Percentiles rank a stretch among this genome's conserved stretches.
Conservation (phyloP, 805 yeast genomes). For the Saturnispora serradocipensis region DNA sequence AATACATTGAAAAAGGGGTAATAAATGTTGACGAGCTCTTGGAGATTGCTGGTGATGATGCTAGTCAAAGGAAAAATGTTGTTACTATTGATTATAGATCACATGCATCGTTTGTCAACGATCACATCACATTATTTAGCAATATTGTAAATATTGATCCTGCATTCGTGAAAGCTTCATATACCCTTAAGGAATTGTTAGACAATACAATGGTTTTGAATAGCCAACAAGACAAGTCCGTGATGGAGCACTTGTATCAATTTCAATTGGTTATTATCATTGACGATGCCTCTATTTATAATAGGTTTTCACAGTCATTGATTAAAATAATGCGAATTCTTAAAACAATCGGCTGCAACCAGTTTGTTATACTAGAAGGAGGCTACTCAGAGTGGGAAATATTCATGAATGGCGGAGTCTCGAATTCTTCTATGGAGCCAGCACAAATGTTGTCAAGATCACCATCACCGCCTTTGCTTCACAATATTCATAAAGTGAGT, state of each 20-base stretch:
- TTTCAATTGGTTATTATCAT: constrained; percentile 62
- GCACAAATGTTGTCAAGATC: constrained; percentile 7
- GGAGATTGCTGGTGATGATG: constrained; percentile 23
- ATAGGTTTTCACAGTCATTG: constrained; percentile 14
- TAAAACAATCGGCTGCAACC: constrained; percentile 28
- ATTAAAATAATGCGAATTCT: constrained; percentile 31
- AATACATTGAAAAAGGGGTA: neutral
- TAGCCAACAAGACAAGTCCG: constrained; percentile 43
- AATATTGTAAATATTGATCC: constrained; percentile 75
- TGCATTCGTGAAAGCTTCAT: constrained; percentile 37
- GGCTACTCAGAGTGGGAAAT: constrained; percentile 59
- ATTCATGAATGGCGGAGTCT: constrained; percentile 9
- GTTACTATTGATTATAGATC: constrained; percentile 70
- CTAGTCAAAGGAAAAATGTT: constrained; percentile 20
- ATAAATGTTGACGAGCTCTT: constrained; percentile 10
- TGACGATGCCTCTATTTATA: constrained; percentile 34
- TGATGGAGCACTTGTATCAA: constrained; percentile 43
- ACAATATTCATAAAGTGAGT: neutral
- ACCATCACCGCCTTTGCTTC: neutral
- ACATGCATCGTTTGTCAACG: constrained; percentile 45
- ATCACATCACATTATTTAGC: constrained; percentile 48
- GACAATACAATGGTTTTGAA: constrained; percentile 46
- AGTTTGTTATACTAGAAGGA: constrained; percentile 37
- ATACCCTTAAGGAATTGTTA: constrained; percentile 61
- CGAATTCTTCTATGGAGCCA: neutral